Percentiles rank a stretch among this genome's conserved stretches.
Evolutionary conservation across 305 asterid genomes (phyloP).

Genomic region (Fraxinus platypoda): DNA sequence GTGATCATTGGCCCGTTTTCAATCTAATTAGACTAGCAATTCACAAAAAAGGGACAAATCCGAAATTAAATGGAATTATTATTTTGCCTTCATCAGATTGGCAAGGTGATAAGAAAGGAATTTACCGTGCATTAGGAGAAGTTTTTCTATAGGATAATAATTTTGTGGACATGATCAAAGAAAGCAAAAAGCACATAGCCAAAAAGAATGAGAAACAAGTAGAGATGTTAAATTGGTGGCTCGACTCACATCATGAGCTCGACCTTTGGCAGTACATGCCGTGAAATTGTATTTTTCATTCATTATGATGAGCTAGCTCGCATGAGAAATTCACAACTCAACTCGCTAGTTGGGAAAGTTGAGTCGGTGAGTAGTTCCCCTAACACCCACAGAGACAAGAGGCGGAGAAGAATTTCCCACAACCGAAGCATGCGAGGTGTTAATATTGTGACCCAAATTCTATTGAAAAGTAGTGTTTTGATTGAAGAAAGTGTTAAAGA

Average conservation of each 20-base stretch:
- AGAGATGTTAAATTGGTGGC: neutral
- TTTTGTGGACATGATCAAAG: neutral
- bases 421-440: neutral
- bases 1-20: no score
- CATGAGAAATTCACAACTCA: neutral
- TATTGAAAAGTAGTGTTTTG: no score
- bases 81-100: no score
- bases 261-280: neutral
- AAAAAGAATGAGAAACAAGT: neutral
- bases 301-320: neutral
- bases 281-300: neutral
- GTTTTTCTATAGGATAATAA: neutral
- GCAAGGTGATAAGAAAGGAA: neutral
- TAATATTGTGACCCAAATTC: no score
- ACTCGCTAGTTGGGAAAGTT: neutral
- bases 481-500: no score
- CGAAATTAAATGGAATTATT: no score
- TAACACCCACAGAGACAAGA: neutral
- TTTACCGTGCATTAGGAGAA: neutral
- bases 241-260: neutral
- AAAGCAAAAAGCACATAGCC: neutral
- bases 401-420: neutral
- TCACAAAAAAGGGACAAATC: no score
- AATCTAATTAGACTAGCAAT: no score
- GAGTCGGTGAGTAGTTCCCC: neutral